Percentiles rank a stretch among this genome's conserved stretches.
Evolutionary conservation across 768 basidiomycete species (phyloP).

Genomic region (Pisolithus marmoratus): DNA sequence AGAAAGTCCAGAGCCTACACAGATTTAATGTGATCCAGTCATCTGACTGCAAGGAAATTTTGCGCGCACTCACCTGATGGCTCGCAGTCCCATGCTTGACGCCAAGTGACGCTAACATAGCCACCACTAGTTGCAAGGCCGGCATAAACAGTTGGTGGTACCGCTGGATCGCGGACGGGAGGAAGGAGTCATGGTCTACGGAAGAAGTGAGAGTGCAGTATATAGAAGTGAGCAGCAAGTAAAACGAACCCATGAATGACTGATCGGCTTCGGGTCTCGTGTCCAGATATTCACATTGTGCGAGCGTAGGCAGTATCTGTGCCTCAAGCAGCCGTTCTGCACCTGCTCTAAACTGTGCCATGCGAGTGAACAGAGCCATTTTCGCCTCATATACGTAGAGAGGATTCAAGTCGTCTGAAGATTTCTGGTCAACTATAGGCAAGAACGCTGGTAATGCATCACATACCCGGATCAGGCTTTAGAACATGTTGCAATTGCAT

Average conservation of each 20-base stretch:
- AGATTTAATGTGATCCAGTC: not conserved
- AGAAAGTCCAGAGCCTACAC: conserved; percentile 74
- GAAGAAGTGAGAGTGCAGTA: not conserved
- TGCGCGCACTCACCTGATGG: conserved; percentile 49
- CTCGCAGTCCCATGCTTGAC: conserved; percentile 58
- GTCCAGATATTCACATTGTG: conserved; percentile 84
- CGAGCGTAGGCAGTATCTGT: conserved; percentile 65
- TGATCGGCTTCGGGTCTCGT: conserved; percentile 80
- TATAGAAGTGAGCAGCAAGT: not conserved
- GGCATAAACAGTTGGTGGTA: conserved; percentile 91
- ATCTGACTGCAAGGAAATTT: not conserved
- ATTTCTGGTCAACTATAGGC: not conserved
- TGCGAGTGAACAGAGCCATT: conserved; percentile 81
- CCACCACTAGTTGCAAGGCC: conserved; percentile 74
- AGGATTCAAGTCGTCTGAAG: conserved; percentile 77
- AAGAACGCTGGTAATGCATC: not conserved
- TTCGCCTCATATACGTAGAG: conserved; percentile 95
- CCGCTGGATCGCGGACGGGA: conserved; percentile 80
- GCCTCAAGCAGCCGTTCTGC: conserved; percentile 81
- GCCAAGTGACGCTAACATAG: conserved; percentile 73
- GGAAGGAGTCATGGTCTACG: conserved; percentile 77
- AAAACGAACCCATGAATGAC: conserved; percentile 64
- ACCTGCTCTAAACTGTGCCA: conserved; percentile 77
- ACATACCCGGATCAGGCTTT: conserved; percentile 84
- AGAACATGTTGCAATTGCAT: conserved; percentile 65